Conservation (phyloP, 2,329 filamentous ascomycete genomes). For the Xylaria sp. region DNA sequence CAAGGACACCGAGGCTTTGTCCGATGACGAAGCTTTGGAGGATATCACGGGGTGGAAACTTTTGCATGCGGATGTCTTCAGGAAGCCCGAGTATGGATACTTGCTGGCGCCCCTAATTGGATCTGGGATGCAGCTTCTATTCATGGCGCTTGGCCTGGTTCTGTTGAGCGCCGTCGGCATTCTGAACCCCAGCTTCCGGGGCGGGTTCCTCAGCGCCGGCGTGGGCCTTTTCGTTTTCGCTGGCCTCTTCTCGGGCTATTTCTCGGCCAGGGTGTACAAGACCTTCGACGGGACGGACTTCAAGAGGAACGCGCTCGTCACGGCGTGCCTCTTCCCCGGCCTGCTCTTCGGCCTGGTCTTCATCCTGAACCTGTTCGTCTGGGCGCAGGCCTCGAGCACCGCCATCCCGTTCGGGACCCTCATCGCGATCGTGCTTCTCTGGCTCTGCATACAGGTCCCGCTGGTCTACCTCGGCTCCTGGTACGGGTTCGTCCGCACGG, state of each 20-base stretch:
- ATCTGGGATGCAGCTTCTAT: conserved; percentile 83
- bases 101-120: conserved; percentile 80
- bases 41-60: conserved; percentile 88
- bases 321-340: conserved; percentile 77
- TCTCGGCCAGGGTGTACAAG: conserved; percentile 80
- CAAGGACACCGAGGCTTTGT: conserved; percentile 58
- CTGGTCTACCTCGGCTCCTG: conserved; percentile 81
- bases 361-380: conserved; percentile 84
- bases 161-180: conserved; percentile 74
- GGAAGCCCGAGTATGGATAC: conserved; percentile 69
- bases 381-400: conserved; percentile 86
- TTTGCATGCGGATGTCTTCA: conserved; percentile 85
- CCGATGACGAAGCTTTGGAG: conserved; percentile 74
- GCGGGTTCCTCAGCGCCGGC: conserved; percentile 83
- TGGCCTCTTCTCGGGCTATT: conserved; percentile 84
- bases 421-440: conserved; percentile 71
- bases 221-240: conserved; percentile 83
- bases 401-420: conserved; percentile 83
- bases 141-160: conserved; percentile 76
- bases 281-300: conserved; percentile 78
- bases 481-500: conserved; percentile 70
- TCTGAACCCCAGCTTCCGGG: conserved; percentile 85
- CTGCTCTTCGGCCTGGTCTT: conserved; percentile 75
- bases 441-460: conserved; percentile 84
- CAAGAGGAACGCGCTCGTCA: conserved; percentile 75